Percentiles rank a stretch among this genome's conserved stretches.
phyloP scores from a whole-genome alignment of 306 rosid species.

The Canavalia ensiformis region DNA sequence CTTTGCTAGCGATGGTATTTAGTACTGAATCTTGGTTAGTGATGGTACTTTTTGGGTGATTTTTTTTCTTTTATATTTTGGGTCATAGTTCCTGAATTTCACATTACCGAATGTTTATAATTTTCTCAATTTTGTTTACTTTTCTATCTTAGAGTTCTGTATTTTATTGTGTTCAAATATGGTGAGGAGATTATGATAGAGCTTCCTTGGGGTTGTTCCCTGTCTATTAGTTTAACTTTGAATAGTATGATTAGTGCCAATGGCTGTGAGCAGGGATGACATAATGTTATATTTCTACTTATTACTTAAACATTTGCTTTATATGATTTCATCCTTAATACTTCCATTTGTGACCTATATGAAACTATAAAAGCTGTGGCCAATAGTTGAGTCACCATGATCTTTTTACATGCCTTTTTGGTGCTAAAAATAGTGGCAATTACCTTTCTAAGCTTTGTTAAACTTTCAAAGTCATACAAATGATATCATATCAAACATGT shows the following conservation, averaged over 20 bases:
- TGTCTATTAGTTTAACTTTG: conserved; percentile 16
- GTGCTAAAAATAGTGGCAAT: not conserved
- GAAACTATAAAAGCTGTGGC: conserved; percentile 15
- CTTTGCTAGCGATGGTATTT: not conserved
- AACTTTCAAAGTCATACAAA: conserved; percentile 18
- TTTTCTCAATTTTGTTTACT: not conserved
- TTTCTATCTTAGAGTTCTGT: conserved; percentile 12
- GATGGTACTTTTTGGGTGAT: not conserved
- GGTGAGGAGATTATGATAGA: conserved; percentile 27
- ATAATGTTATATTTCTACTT: not conserved
- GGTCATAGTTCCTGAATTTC: conserved; percentile 6
- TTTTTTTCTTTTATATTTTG: conserved; percentile 7
- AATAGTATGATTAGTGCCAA: conserved; percentile 30
- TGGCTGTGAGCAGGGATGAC: not conserved
- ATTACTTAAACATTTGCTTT: not conserved
- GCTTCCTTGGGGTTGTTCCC: conserved; percentile 4
- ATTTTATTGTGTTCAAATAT: conserved; percentile 7
- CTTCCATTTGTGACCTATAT: conserved; percentile 13
- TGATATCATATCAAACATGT: conserved; percentile 10
- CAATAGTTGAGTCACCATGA: conserved; percentile 14
- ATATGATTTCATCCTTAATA: not conserved
- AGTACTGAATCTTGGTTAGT: not conserved
- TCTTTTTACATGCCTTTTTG: not conserved
- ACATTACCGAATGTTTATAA: not conserved
- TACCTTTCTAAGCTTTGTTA: conserved; percentile 4